These are phyloP conservation scores for Fusarium buharicum DNA, from an alignment of 2,329 filamentous ascomycete species.

Conservation along the genomic window DNA sequence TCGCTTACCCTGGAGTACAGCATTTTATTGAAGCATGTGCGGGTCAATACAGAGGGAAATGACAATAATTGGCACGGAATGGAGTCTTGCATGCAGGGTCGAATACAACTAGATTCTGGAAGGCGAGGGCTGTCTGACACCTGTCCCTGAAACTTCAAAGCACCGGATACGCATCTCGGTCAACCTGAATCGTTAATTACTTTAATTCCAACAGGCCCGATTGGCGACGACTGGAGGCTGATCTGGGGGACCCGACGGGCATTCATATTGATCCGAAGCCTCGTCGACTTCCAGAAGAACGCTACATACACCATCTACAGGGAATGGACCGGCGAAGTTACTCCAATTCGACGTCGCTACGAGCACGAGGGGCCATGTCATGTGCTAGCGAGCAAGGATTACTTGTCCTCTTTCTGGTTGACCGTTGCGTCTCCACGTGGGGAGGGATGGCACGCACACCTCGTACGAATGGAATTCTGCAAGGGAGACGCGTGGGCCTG, in stretches of 20 bases:
- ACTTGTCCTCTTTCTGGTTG: constrained; percentile 6
- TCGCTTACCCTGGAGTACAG: constrained; percentile 1
- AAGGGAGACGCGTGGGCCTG: constrained; percentile 27
- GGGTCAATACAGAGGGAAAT: too few relatives aligned
- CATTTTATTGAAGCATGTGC: too few relatives aligned
- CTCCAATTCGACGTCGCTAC: constrained; percentile 27
- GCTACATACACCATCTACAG: background rate
- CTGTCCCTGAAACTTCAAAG: too few relatives aligned
- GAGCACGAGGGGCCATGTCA: constrained; percentile 9
- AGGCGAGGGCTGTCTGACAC: too few relatives aligned
- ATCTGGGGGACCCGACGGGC: constrained; percentile 7
- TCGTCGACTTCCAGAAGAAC: background rate
- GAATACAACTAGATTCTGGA: too few relatives aligned
- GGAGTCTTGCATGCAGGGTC: too few relatives aligned
- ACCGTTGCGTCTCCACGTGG: constrained; percentile 33
- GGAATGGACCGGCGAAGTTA: constrained; percentile 7
- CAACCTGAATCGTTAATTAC: background rate
- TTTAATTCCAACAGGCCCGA: constrained; percentile 20
- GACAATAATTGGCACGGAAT: too few relatives aligned
- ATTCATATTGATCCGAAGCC: background rate
- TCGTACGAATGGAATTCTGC: background rate
- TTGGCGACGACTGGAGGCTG: constrained; percentile 26
- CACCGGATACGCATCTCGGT: background rate
- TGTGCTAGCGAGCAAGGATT: constrained; percentile 19
- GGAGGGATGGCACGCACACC: background rate